These are phyloP conservation scores for Tricholoma hemisulphureum DNA, from an alignment of 768 basidiomycete genomes.

Conservation along the genomic window DNA sequence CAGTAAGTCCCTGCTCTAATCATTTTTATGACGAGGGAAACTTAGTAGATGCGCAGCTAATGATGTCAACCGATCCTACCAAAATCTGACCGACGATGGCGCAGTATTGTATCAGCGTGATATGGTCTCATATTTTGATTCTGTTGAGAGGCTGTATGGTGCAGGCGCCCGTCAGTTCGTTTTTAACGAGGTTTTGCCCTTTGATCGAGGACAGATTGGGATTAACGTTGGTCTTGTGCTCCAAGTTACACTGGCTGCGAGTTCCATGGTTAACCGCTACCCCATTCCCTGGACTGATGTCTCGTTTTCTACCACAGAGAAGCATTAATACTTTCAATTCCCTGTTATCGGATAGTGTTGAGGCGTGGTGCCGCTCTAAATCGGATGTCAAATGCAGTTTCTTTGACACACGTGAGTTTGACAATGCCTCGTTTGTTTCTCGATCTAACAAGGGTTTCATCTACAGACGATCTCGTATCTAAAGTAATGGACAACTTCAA, in stretches of 20 bases:
- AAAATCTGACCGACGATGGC: slow-evolving; percentile 16
- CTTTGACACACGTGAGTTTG: slow-evolving; percentile 20
- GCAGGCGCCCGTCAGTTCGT: slow-evolving; percentile 22
- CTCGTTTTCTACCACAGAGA: slow-evolving; percentile 2
- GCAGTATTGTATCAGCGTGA: slow-evolving; percentile 16
- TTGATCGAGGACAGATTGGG: slow-evolving; percentile 20
- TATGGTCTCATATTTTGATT: slow-evolving; percentile 19
- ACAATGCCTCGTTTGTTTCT: too few relatives aligned
- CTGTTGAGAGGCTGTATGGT: slow-evolving; percentile 17
- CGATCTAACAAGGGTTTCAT: background rate
- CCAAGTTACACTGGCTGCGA: slow-evolving; percentile 19
- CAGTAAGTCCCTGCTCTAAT: slow-evolving; percentile 9
- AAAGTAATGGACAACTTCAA: slow-evolving; percentile 17
- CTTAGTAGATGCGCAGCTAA: slow-evolving; percentile 13
- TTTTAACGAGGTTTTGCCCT: slow-evolving; percentile 23
- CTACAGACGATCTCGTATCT: slow-evolving; percentile 16
- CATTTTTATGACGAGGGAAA: background rate
- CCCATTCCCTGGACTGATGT: background rate
- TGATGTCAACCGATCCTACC: slow-evolving; percentile 20
- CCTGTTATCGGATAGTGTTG: slow-evolving; percentile 15
- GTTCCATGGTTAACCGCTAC: background rate
- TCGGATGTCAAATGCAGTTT: slow-evolving; percentile 14
- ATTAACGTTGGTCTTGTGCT: slow-evolving; percentile 13
- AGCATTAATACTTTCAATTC: slow-evolving; percentile 22
- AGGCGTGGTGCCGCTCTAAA: slow-evolving; percentile 17